phyloP scores from a whole-genome alignment of 352 stramenopile species.

The Globisporangium megalacanthum region DNA sequence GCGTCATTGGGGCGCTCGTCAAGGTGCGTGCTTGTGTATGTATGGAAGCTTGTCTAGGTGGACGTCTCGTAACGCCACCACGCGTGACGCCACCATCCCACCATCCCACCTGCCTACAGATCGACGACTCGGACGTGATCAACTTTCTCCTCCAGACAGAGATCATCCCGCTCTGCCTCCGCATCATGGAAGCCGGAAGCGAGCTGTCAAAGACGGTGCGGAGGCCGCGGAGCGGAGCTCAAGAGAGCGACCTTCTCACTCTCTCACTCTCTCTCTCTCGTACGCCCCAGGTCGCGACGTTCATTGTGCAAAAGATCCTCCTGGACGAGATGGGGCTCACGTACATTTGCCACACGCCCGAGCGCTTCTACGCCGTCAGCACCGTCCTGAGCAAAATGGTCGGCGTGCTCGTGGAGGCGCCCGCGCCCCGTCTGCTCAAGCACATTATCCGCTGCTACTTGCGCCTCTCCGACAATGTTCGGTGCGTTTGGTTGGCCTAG shows the following conservation, averaged over 20 bases:
- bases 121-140: constrained; percentile 98
- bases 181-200: constrained; percentile 98
- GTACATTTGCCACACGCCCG: constrained; percentile 98
- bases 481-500: constrained; percentile 5
- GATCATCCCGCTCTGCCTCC: constrained; percentile 98
- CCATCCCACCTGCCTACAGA: constrained; percentile 32
- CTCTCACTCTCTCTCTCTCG: background rate
- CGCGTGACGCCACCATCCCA: background rate
- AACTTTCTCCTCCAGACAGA: constrained; percentile 99
- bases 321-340: constrained; percentile 97
- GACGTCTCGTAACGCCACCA: background rate
- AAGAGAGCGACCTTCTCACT: background rate
- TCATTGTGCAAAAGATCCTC: constrained; percentile 99
- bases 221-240: constrained; percentile 1
- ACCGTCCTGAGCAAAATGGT: constrained; percentile 98
- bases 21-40: constrained; percentile 55
- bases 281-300: constrained; percentile 90
- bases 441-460: constrained; percentile 99
- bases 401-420: constrained; percentile 87
- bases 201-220: constrained; percentile 97
- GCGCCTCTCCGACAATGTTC: constrained; percentile 86
- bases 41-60: background rate
- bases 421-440: constrained; percentile 95
- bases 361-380: constrained; percentile 87
- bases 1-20: constrained; percentile 98